These are phyloP conservation scores for Thyridium curvatum DNA, from an alignment of 2,329 filamentous ascomycete genomes.

Conservation along the genomic window DNA sequence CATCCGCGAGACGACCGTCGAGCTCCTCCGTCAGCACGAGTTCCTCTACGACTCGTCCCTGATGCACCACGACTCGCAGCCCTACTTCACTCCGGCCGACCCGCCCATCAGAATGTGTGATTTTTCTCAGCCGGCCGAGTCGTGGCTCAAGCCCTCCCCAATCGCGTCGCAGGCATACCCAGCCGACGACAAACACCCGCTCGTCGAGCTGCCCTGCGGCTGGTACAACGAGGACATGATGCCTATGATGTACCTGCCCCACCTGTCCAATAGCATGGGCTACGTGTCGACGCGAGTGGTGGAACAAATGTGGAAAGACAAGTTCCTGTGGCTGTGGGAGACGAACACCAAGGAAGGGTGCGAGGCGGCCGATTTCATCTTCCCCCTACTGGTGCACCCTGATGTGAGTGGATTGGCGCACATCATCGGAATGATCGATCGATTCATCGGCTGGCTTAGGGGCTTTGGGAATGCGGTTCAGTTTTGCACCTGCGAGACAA, in stretches of 20 bases:
- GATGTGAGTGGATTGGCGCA: slow-evolving; percentile 56
- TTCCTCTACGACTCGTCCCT: slow-evolving; percentile 60
- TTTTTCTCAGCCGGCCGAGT: slow-evolving; percentile 25
- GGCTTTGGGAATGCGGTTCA: slow-evolving; percentile 35
- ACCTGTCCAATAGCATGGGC: slow-evolving; percentile 45
- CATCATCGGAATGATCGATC: slow-evolving; percentile 42
- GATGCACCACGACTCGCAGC: slow-evolving; percentile 56
- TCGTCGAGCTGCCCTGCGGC: slow-evolving; percentile 40
- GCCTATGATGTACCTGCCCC: slow-evolving; percentile 37
- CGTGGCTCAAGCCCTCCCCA: slow-evolving; percentile 38
- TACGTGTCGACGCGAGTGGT: slow-evolving; percentile 51
- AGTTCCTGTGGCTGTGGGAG: slow-evolving; percentile 49
- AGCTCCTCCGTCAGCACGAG: slow-evolving; percentile 31
- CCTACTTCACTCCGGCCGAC: slow-evolving; percentile 41
- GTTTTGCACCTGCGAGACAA: slow-evolving; percentile 33
- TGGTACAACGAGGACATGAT: slow-evolving; percentile 46
- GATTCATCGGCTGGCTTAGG: slow-evolving; percentile 44
- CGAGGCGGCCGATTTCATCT: slow-evolving; percentile 30
- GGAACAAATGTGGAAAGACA: slow-evolving; percentile 55
- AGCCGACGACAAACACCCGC: slow-evolving; percentile 9
- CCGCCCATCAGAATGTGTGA: slow-evolving; percentile 29
- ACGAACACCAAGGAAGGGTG: slow-evolving; percentile 21
- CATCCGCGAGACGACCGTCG: slow-evolving; percentile 35
- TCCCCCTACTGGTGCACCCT: slow-evolving; percentile 48
- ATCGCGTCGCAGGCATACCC: slow-evolving; percentile 13